A percentile compares a stretch with the other conserved stretches of the same genome.
Conservation (phyloP, 768 basidiomycete genomes). For the Mycena metata region DNA sequence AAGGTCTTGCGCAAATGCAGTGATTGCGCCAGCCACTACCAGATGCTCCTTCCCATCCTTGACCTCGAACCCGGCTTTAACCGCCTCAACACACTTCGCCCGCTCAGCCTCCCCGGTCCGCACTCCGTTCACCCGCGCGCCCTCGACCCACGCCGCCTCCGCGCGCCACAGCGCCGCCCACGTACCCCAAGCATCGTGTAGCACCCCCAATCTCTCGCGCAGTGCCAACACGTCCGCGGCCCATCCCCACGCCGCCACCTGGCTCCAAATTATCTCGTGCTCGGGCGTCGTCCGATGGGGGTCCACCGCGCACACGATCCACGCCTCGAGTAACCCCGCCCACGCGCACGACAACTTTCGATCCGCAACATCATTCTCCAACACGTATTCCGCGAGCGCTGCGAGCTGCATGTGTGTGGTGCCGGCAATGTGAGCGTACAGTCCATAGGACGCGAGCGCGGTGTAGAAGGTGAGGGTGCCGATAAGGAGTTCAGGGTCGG, state of each 20-base stretch:
- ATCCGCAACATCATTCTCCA: slow-evolving; percentile 50
- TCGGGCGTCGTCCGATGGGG: slow-evolving; percentile 89
- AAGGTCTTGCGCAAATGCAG: slow-evolving; percentile 50
- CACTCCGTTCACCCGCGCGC: slow-evolving; percentile 78
- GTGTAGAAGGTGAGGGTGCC: slow-evolving; percentile 75
- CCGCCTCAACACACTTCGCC: slow-evolving; percentile 49
- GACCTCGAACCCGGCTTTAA: slow-evolving; percentile 58
- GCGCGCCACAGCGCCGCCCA: slow-evolving; percentile 70
- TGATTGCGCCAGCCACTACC: slow-evolving; percentile 54
- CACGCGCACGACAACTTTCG: slow-evolving; percentile 62
- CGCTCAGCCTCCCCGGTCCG: slow-evolving; percentile 78
- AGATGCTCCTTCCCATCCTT: slow-evolving; percentile 47
- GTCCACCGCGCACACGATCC: slow-evolving; percentile 89
- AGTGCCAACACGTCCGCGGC: slow-evolving; percentile 65
- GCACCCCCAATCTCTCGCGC: slow-evolving; percentile 49
- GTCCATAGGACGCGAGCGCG: slow-evolving; percentile 80
- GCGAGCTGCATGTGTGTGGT: slow-evolving; percentile 71
- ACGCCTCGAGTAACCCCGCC: slow-evolving; percentile 71
- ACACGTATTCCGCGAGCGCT: slow-evolving; percentile 61
- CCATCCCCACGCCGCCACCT: slow-evolving; percentile 86
- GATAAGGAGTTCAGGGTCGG: slow-evolving; percentile 64
- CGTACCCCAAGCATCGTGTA: slow-evolving; percentile 49
- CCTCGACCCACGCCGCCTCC: slow-evolving; percentile 81
- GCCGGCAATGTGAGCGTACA: slow-evolving; percentile 78
- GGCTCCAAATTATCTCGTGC: slow-evolving; percentile 93